These are phyloP conservation scores for Aspergillus sp. DNA, from an alignment of 2,329 filamentous ascomycete species.

Conservation along the genomic window DNA sequence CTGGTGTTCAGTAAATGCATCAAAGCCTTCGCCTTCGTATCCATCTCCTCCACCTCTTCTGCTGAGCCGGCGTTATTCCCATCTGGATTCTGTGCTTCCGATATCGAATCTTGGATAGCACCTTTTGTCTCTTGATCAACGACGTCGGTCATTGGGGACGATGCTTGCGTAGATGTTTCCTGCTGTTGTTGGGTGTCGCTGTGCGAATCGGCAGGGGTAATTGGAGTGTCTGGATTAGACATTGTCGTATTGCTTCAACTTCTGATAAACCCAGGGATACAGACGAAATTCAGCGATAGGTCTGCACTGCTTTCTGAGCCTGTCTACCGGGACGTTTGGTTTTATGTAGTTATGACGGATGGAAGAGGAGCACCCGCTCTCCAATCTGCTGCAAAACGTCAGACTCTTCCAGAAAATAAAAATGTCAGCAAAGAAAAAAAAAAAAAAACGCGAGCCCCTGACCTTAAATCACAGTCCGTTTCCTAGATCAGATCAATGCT, in stretches of 20 bases:
- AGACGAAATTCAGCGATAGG: background rate
- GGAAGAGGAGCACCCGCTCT: too few species aligned
- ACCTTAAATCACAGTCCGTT: background rate
- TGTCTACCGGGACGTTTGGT: too few species aligned
- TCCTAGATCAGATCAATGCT: background rate
- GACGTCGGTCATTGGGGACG: conserved; percentile 19
- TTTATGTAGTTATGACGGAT: too few species aligned
- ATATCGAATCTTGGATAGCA: conserved; percentile 3
- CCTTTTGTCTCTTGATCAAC: conserved; percentile 8
- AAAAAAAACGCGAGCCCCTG: too few species aligned
- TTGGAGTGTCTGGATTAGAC: conserved; percentile 19
- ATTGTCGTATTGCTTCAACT: conserved; percentile 10
- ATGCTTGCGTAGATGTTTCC: conserved; percentile 22
- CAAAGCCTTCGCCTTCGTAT: conserved; percentile 37
- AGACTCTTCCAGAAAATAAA: too few species aligned
- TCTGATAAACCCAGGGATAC: background rate
- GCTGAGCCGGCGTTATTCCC: conserved; percentile 16
- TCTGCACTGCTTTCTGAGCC: too few species aligned
- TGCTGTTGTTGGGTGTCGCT: conserved; percentile 16
- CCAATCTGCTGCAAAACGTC: too few species aligned
- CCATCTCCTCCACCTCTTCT: conserved; percentile 32
- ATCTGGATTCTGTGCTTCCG: conserved; percentile 6
- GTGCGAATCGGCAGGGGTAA: conserved; percentile 20
- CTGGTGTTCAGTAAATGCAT: conserved; percentile 41
- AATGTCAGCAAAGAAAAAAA: too few species aligned